Evolutionary conservation across 1,284 basidiomycete genomes (phyloP).

Genomic region (Ceratorhiza oryzae-sativae): DNA sequence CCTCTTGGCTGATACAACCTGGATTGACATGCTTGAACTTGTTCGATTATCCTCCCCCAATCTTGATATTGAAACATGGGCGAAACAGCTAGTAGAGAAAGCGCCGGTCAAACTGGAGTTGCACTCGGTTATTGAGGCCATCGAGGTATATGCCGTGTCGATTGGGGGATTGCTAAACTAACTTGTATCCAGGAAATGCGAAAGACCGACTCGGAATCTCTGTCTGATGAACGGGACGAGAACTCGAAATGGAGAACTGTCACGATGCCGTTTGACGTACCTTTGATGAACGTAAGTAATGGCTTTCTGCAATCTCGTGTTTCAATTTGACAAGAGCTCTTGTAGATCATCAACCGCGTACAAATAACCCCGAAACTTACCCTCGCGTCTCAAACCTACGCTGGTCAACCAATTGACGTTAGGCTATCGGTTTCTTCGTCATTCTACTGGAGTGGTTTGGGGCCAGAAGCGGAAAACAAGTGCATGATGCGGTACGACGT

Average conservation of each 20-base stretch:
- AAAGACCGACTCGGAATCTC: background rate
- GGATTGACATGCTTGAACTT: slow-evolving; percentile 32
- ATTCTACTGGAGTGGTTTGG: slow-evolving; percentile 70
- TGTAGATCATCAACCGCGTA: slow-evolving; percentile 75
- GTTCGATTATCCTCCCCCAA: background rate
- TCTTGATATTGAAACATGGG: slow-evolving; percentile 16
- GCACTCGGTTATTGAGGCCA: slow-evolving; percentile 1
- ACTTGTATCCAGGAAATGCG: background rate
- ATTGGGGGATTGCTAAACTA: background rate
- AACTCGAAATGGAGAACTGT: slow-evolving; percentile 67
- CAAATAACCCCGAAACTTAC: slow-evolving; percentile 58
- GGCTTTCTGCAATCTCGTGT: background rate
- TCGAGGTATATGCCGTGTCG: slow-evolving; percentile 4
- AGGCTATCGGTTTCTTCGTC: slow-evolving; percentile 69
- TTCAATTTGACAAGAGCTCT: background rate
- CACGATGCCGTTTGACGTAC: slow-evolving; percentile 81
- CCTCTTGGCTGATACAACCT: background rate
- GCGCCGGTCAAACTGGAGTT: slow-evolving; percentile 24
- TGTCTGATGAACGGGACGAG: slow-evolving; percentile 53
- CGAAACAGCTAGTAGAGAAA: slow-evolving; percentile 17
- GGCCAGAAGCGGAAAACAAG: slow-evolving; percentile 57
- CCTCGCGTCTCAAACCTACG: slow-evolving; percentile 62
- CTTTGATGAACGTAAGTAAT: slow-evolving; percentile 72
- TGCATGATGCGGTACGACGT: slow-evolving; percentile 71
- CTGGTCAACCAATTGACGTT: slow-evolving; percentile 78